These are phyloP conservation scores for Omphalotus guepiniiformis DNA, from an alignment of 768 basidiomycete genomes.

Conservation along the genomic window DNA sequence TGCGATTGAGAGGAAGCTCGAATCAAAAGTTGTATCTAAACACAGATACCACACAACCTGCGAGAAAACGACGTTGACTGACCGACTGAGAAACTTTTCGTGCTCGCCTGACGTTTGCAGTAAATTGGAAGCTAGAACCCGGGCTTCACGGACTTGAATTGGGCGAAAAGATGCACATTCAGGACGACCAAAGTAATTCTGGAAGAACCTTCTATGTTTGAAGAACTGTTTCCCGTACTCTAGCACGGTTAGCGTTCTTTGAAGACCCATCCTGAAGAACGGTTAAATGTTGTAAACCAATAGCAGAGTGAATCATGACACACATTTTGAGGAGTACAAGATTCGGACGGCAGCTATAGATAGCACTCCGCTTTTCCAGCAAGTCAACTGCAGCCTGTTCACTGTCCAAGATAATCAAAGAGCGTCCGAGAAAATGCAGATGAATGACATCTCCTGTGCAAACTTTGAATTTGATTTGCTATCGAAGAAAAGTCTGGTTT, in stretches of 20 bases:
- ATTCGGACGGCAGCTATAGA: conserved; percentile 23
- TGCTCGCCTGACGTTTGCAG: not conserved
- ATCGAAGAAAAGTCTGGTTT: too few relatives aligned
- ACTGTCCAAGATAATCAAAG: conserved; percentile 8
- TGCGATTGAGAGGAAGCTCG: too few relatives aligned
- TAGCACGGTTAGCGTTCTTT: conserved; percentile 11
- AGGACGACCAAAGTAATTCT: too few relatives aligned
- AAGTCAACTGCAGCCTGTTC: conserved; percentile 9
- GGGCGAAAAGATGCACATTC: too few relatives aligned
- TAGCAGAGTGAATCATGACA: not conserved
- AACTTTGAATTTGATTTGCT: too few relatives aligned
- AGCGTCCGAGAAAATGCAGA: conserved; percentile 4
- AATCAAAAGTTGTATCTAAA: too few relatives aligned
- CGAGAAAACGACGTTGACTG: not conserved
- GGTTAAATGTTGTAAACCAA: not conserved
- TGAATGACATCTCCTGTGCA: conserved; percentile 10
- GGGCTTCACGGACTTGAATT: too few relatives aligned
- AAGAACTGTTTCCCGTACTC: conserved; percentile 15
- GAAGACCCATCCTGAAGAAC: conserved; percentile 15
- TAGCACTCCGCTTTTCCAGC: conserved; percentile 16
- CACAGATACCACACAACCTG: not conserved
- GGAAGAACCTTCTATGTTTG: conserved; percentile 15
- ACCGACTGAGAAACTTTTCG: not conserved
- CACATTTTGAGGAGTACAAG: conserved; percentile 15
- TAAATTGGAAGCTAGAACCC: conserved; percentile 1